These are phyloP conservation scores for Phialophora tarda DNA, from an alignment of 2,329 filamentous ascomycete genomes.

Conservation along the genomic window DNA sequence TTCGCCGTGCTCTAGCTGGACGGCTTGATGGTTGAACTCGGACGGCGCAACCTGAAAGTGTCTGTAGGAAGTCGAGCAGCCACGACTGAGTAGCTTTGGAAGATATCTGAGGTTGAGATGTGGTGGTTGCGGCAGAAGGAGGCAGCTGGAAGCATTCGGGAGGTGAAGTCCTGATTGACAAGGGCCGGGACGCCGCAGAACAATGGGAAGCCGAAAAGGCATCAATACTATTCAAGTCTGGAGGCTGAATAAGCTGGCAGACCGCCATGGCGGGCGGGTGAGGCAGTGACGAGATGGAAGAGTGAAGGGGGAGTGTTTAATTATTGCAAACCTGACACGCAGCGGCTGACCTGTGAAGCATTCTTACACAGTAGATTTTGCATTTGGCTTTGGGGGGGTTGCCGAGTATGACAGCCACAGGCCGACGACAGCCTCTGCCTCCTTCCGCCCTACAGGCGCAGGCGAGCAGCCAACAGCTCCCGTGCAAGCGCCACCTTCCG, in stretches of 20 bases:
- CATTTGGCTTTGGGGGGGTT: not conserved
- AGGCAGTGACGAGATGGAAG: constrained; percentile 4
- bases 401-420: constrained; percentile 1
- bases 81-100: constrained; percentile 20
- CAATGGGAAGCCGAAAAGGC: constrained; percentile 13
- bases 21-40: constrained; percentile 1
- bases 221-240: constrained; percentile 22
- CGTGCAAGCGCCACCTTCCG: not conserved
- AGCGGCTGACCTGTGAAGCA: constrained; percentile 10
- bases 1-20: constrained; percentile 5
- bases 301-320: not conserved
- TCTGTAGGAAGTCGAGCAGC: constrained; percentile 19
- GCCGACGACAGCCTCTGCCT: not conserved
- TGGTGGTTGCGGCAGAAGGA: constrained; percentile 18
- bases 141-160: constrained; percentile 31
- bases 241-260: constrained; percentile 15
- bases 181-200: constrained; percentile 14
- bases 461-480: not conserved
- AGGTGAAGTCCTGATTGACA: constrained; percentile 20
- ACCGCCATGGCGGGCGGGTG: constrained; percentile 12
- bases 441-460: not conserved
- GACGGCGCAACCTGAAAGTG: constrained; percentile 10
- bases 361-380: constrained; percentile 9
- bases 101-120: constrained; percentile 18
- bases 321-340: not conserved